Evolutionary conservation across 2,329 filamentous ascomycete genomes (phyloP), one percentile per base, ranked within the genome.

Genomic region (Pyrenophora tritici-repentis): DNA sequence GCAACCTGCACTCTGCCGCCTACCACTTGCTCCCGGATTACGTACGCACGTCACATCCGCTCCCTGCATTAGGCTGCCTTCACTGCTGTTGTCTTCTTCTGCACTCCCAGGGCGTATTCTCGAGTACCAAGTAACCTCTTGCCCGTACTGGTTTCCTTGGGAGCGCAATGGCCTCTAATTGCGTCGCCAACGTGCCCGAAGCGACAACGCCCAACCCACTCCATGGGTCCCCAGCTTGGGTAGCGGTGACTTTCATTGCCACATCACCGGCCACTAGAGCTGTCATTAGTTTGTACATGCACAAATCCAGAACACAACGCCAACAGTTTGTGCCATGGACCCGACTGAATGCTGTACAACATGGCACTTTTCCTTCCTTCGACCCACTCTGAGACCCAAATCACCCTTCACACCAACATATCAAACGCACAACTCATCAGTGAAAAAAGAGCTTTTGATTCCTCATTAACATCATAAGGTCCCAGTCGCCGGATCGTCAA

Each of bases 371-470:
- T 24, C 22, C 22, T 24, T 24, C 22, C 2, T 7, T 24, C 7
- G 3, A 2, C 3, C 22, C 6, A 3, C 4, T 6, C 7, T 6
- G 22, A 24, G 22, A 24, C 22, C 22, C 22, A 40, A 7, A 35
- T 29, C 34, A 14, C 20, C 31, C 39, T 22, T 20, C 17, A 32
- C 36, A 50, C n/a, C 17, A 29, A 36, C 37, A 50, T 18, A 29
- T n/a, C 40, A 35, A 29, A 4, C 17, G 34, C 42, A 42, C 20
- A 42, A 38, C 13, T 13, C 29, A 33, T 31, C 42, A 48, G 33
- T 52, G 44, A 17, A 59, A 59, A 61, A 65, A 68, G 61, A 71
- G 68, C 70, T 73, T 73, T 73, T 73, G 61, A 71, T 72, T 73
- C 63, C 61, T 72, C 67, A 65, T 70, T 66, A 66, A 67, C 63